Base-by-base conservation (phyloP, 2,329 filamentous ascomycete genomes). In the Fusarium ramigenum region DNA sequence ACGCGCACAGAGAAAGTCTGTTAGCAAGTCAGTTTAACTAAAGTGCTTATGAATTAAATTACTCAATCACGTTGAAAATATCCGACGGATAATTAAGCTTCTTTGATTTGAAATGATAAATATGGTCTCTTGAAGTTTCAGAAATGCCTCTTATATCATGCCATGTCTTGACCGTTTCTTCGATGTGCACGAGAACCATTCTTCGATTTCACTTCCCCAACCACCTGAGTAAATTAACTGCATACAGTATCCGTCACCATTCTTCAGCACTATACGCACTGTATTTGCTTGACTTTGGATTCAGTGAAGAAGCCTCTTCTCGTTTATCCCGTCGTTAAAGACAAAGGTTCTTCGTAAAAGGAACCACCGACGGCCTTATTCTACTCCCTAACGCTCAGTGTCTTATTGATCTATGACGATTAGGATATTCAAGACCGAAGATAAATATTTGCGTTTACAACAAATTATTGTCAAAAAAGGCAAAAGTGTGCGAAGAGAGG, bases 351-450 rank as follows among this genome's bases (percentile, higher is more conserved):
- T 61, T 58, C 50, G 70, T 32, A 56, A 70, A 47, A 64, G 40
- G 50, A 69, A 69, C 50, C 44, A 12, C 58, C 50, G 39, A 64
- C 44, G 66, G 46, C 25, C 60, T 61, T 53, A 64, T 43, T 69
- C 65, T 69, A 69, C 66, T 64, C 56, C 58, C 59, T 69, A 23
- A 69, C 40, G 36, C 37, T 50, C 47, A 50, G n/a, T 23, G 11
- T 34, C 47, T 52, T 64, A 16, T 36, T 36, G 23, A 53, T 60
- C 39, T 14, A 61, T 64, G 65, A 53, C 50, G 19, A 58, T 65
- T 28, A 69, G 65, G 66, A 69, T 52, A 69, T 69, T 64, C 42
- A 58, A 69, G 65, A 59, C 65, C 66, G n/a, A 34, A 66, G 60
- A 66, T 8, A 16, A 25, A 64, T 21, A 21, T 57, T 23, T 23